phyloP scores from a whole-genome alignment of 164 flowering plant species.

The Stephania yunnanensis region DNA sequence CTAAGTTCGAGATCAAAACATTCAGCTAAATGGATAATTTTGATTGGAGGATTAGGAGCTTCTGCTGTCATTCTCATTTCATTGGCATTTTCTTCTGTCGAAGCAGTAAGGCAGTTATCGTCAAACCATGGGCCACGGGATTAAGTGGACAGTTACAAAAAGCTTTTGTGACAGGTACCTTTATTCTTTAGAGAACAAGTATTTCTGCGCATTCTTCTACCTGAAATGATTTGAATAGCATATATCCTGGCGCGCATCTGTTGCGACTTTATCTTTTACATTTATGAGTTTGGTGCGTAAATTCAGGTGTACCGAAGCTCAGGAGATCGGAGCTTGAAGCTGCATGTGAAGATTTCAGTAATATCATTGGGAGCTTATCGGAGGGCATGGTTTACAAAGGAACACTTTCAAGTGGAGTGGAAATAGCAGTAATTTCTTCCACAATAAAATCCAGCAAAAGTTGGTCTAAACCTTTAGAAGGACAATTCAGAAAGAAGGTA shows the following conservation, averaged over 20 bases:
- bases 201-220: background rate
- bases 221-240: background rate
- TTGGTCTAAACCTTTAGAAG: slow-evolving; percentile 56
- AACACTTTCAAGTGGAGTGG: slow-evolving; percentile 76
- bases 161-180: slow-evolving; percentile 53
- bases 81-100: slow-evolving; percentile 27
- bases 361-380: slow-evolving; percentile 59
- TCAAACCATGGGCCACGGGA: slow-evolving; percentile 69
- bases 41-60: slow-evolving; percentile 27
- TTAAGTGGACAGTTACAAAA: slow-evolving; percentile 70
- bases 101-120: slow-evolving; percentile 38
- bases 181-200: slow-evolving; percentile 4
- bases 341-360: slow-evolving; percentile 73
- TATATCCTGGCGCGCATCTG: background rate
- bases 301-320: slow-evolving; percentile 24
- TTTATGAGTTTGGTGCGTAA: slow-evolving; percentile 1
- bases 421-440: slow-evolving; percentile 65
- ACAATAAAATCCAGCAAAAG: slow-evolving; percentile 38
- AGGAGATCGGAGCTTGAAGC: slow-evolving; percentile 22
- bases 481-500: slow-evolving; percentile 73
- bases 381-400: slow-evolving; percentile 69
- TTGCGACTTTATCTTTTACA: background rate
- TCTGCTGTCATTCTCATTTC: slow-evolving; percentile 22
- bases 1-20: slow-evolving; percentile 9
- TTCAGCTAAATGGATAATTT: background rate